Evolutionary conservation across 768 basidiomycete species (phyloP), one percentile per base, ranked within the genome.

Genomic region (Phylloporus arenicola): DNA sequence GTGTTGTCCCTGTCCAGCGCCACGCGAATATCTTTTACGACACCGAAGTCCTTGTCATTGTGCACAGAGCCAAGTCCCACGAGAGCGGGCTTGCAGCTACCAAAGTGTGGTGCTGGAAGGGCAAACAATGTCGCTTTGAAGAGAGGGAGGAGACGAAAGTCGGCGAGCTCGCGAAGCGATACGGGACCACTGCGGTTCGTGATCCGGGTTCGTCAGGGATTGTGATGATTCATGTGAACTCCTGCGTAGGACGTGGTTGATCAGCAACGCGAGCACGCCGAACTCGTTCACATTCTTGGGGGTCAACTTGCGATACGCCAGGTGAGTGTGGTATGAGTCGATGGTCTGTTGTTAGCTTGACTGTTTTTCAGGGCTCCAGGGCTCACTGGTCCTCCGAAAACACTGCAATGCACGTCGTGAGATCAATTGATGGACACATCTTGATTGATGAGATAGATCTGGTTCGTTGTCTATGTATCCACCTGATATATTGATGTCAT

Each of bases 371-470:
- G 83, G 89, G 89, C 17, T 70, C 77, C 25, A 78, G 89, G 42
- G 74, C 73, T 6, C 86, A 83, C 59, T 92, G 90, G 90, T 78
- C 80, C 11, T 63, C 78, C 1, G 88, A 90, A 43, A 91, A 92
- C 55, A 89, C 87, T 6, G 74, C 87, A 1, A 89, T 92, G 86
- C 88, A 91, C 52, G 70, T 83, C 43, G 74, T 90, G 30, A 77
- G 88, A 48, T 75, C 73, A 2, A 58, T 64, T 8, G 59, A 70
- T 16, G 78, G 77, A 3, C 67, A 78, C 12, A 66, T 85, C 25
- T 70, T 77, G 51, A 80, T 90, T 48, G 87, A 91, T 55, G 85
- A 91, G 59, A 71, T 81, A 37, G 84, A 91, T 54, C 64, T 88
- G 51, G 89, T 89, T 58, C 57, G 69, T 43, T 11, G 37, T 31